phyloP scores from a whole-genome alignment of 1,139 yeast genomes.

The Geotrichum fermentans region DNA sequence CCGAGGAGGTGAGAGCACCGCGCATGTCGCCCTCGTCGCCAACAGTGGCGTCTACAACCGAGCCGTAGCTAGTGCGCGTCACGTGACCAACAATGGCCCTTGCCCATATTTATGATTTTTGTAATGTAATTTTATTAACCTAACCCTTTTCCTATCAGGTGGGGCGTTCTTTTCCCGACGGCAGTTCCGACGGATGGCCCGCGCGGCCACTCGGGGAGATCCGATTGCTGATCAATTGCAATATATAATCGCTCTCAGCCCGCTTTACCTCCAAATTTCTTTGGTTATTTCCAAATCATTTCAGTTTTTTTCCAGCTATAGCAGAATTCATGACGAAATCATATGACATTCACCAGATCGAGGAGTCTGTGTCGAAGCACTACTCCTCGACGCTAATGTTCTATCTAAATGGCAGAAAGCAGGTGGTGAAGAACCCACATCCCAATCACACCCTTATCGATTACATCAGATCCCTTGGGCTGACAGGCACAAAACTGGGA shows the following conservation, averaged over 20 bases:
- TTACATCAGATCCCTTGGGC: slow-evolving; percentile 37
- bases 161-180: not conserved
- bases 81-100: no score
- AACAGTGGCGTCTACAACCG: not conserved
- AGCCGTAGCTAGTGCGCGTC: not conserved
- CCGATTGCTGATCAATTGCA: not conserved
- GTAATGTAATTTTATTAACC: not conserved
- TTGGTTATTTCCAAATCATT: not conserved
- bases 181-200: not conserved
- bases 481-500: slow-evolving; percentile 46
- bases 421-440: slow-evolving; percentile 38
- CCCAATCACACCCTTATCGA: slow-evolving; percentile 44
- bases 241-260: not conserved
- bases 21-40: slow-evolving; percentile 3
- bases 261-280: not conserved
- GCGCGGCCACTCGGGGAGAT: no score
- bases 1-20: slow-evolving; percentile 8
- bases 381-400: slow-evolving; percentile 33
- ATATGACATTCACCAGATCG: slow-evolving; percentile 9
- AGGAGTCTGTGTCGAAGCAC: slow-evolving; percentile 18
- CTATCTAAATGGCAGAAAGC: slow-evolving; percentile 40
- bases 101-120: no score
- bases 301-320: not conserved
- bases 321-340: slow-evolving; percentile 18
- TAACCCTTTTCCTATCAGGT: not conserved